Percentiles rank a stretch among this genome's conserved stretches.
Conservation (phyloP, 2,329 filamentous ascomycete species). For the Exophiala sideris region DNA sequence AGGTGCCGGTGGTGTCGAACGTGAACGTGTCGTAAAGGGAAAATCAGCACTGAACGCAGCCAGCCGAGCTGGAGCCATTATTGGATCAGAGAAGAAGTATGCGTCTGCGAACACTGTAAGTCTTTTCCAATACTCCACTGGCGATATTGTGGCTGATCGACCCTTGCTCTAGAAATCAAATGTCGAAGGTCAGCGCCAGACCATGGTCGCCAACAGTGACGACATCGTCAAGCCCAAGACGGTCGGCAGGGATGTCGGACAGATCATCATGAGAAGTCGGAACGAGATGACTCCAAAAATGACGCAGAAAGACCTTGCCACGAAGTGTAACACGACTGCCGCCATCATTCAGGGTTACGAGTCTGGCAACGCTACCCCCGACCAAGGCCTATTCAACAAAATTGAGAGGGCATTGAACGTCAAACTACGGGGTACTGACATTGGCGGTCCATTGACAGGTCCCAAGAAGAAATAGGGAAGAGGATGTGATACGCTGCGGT, state of each 20-base stretch:
- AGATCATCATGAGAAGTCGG: constrained; percentile 76
- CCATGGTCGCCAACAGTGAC: constrained; percentile 95
- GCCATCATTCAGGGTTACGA: constrained; percentile 81
- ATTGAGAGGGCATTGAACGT: constrained; percentile 87
- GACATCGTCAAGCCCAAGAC: constrained; percentile 98
- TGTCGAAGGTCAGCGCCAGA: constrained; percentile 86
- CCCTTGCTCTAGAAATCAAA: constrained; percentile 38
- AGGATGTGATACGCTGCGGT: no score
- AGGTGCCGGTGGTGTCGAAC: constrained; percentile 60
- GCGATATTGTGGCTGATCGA: neutral
- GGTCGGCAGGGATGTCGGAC: constrained; percentile 73
- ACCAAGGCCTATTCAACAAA: constrained; percentile 73
- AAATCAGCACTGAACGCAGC: constrained; percentile 85
- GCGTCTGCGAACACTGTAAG: constrained; percentile 74
- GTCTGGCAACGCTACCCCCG: constrained; percentile 70
- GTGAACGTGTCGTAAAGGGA: constrained; percentile 86
- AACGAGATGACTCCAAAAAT: constrained; percentile 85
- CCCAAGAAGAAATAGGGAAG: constrained; percentile 63
- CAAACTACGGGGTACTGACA: constrained; percentile 79
- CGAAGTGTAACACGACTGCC: constrained; percentile 83
- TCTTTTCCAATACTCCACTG: constrained; percentile 26
- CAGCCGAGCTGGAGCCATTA: constrained; percentile 69
- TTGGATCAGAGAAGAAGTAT: constrained; percentile 91
- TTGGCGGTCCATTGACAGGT: constrained; percentile 76
- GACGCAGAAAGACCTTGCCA: constrained; percentile 85